Evolutionary conservation across 1,284 basidiomycete species (phyloP).

Genomic region (Ganoderma multipileum): DNA sequence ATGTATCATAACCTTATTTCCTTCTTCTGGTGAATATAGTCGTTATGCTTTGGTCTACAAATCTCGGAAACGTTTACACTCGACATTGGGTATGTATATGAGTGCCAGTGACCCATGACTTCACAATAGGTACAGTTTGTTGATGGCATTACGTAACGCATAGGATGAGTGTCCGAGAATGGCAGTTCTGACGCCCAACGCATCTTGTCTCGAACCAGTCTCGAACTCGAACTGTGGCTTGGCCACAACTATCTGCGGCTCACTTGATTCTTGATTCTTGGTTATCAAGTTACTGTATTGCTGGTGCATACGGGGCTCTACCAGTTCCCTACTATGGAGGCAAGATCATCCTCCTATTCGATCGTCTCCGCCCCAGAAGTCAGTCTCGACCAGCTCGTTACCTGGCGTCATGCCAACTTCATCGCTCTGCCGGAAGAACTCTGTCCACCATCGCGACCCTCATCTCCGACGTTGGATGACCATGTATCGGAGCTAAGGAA

Average conservation of each 20-base stretch:
- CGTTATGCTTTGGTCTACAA: background rate
- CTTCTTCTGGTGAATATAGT: constrained; percentile 13
- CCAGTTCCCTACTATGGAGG: constrained; percentile 12
- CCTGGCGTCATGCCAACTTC: constrained; percentile 20
- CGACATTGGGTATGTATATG: no score
- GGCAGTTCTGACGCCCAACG: background rate
- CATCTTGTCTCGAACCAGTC: constrained; percentile 1
- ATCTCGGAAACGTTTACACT: no score
- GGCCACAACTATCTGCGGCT: background rate
- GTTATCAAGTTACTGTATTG: background rate
- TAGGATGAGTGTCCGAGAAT: background rate
- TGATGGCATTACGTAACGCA: constrained; percentile 13
- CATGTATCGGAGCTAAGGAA: constrained; percentile 22
- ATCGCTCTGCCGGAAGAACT: constrained; percentile 29
- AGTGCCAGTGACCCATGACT: no score
- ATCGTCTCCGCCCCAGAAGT: constrained; percentile 6
- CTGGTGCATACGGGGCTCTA: background rate
- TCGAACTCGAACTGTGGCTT: background rate
- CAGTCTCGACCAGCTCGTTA: constrained; percentile 27
- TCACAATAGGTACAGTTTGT: no score
- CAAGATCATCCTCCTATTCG: constrained; percentile 12
- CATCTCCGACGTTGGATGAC: constrained; percentile 26
- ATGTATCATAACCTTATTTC: constrained; percentile 29
- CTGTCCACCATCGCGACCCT: constrained; percentile 31
- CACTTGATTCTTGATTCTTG: background rate